A percentile compares a stretch with the other conserved stretches of the same genome.
Conservation (phyloP, 192 early-diverging fungal genomes). For the Borealophlyctis nickersoniae region DNA sequence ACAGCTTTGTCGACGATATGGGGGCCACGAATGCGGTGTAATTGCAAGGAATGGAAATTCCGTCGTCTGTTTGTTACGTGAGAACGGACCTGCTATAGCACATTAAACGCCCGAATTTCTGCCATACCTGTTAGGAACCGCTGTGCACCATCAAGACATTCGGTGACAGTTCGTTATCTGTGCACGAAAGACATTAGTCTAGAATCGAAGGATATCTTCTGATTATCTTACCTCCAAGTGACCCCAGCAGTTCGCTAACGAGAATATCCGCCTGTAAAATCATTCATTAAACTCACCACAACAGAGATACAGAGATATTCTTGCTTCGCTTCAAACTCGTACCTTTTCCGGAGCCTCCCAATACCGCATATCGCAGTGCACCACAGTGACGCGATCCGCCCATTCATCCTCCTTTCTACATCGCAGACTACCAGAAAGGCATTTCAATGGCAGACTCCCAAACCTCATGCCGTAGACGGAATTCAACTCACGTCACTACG, state of each 20-base stretch:
- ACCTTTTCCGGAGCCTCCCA: slow-evolving; percentile 70
- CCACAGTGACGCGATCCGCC: slow-evolving; percentile 77
- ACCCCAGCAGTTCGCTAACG: slow-evolving; percentile 93
- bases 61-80: slow-evolving; percentile 57
- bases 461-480: too few relatives aligned
- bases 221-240: too few relatives aligned
- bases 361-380: slow-evolving; percentile 87
- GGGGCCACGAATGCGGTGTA: slow-evolving; percentile 88
- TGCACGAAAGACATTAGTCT: too few relatives aligned
- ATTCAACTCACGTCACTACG: slow-evolving; percentile 61
- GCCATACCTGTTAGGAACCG: slow-evolving; percentile 64
- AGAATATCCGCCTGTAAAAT: slow-evolving; percentile 76
- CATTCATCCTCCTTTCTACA: slow-evolving; percentile 71
- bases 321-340: too few relatives aligned
- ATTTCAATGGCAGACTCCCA: not conserved
- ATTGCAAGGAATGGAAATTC: slow-evolving; percentile 85
- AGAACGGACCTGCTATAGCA: too few relatives aligned
- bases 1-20: slow-evolving; percentile 80
- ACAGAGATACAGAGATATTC: slow-evolving; percentile 14
- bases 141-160: slow-evolving; percentile 92
- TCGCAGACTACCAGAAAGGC: slow-evolving; percentile 53
- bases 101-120: too few relatives aligned
- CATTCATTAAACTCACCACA: slow-evolving; percentile 13
- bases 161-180: slow-evolving; percentile 99
- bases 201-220: too few relatives aligned